Conservation (phyloP, 805 yeast species). For the Kazachstania martiniae region DNA sequence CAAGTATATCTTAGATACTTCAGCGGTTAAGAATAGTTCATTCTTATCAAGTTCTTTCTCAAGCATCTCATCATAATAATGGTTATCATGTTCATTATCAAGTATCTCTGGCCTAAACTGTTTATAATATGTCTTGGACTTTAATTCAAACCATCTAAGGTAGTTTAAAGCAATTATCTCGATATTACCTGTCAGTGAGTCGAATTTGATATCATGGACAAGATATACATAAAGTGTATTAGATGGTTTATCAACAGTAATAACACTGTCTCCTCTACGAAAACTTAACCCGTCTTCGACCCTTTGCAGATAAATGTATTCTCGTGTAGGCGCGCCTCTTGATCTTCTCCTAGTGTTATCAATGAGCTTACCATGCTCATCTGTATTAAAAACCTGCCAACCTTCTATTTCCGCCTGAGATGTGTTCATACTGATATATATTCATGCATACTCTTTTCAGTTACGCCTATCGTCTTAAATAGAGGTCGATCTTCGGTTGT, state of each 20-base stretch:
- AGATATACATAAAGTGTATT: slow-evolving; percentile 34
- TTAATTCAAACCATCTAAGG: slow-evolving; percentile 33
- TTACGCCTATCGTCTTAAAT: too few relatives aligned
- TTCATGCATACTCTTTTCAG: too few relatives aligned
- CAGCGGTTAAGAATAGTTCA: slow-evolving; percentile 49
- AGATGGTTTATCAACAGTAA: slow-evolving; percentile 29
- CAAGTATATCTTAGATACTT: slow-evolving; percentile 34
- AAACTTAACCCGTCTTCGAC: slow-evolving; percentile 38
- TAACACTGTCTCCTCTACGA: slow-evolving; percentile 42
- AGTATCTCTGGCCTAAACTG: slow-evolving; percentile 15
- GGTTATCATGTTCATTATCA: too few relatives aligned
- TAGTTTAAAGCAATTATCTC: slow-evolving; percentile 41
- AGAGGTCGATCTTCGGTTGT: too few relatives aligned
- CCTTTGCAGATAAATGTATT: slow-evolving; percentile 28
- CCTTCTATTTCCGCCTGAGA: slow-evolving; percentile 18
- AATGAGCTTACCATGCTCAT: slow-evolving; percentile 17
- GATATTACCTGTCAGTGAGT: slow-evolving; percentile 35
- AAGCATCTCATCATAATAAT: background rate
- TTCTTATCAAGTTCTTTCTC: slow-evolving; percentile 19
- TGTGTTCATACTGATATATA: slow-evolving; percentile 16
- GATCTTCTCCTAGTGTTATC: slow-evolving; percentile 14
- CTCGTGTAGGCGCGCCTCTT: slow-evolving; percentile 13
- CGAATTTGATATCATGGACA: slow-evolving; percentile 41
- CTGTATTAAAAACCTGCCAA: slow-evolving; percentile 23
- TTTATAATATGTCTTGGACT: slow-evolving; percentile 20